Base-by-base conservation (phyloP, 176 grass and related monocot species). In the Luzula sylvatica region DNA sequence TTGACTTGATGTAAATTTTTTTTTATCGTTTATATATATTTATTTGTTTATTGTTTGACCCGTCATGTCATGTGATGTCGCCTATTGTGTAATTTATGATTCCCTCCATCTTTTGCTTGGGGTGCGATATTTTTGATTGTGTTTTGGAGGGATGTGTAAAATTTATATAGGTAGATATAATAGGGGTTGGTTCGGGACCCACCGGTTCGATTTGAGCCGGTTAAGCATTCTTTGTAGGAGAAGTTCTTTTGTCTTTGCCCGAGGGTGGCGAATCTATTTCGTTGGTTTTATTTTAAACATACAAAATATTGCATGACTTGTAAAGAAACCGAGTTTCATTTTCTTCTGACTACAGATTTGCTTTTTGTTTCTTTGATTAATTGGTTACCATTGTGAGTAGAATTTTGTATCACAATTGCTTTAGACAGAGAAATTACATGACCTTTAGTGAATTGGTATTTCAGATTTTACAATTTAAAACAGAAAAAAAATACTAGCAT, bases 211-310 rank as follows among this genome's bases (percentile, higher is more conserved):
- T 65, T 7, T 67, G 72, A 55, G 65, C 65, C 74, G 65, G 83
- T 72, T 65, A 58, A 82, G 49, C 53, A 87, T 82, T 87, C 83
- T 82, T 87, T 87, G 78, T 87, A 78, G 78, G 69, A 13, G 49
- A 78, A 70, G 25, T 67, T 77, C 16, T 64, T 60, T 64, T 43
- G 20, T 46, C 45, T 43, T 61, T 45, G 45, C 38, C 57, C 39
- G 45, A 44, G 57, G 57, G 57, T 46, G 57, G 39, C n/a, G n/a
- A n/a, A n/a, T n/a, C n/a, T n/a, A n/a, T n/a, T n/a, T n/a, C n/a
- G n/a, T n/a, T n/a, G n/a, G n/a, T n/a, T n/a, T n/a, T n/a, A n/a
- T 46, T 43, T 23, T 17, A 11, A 25, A 45, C 57, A 61, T 46
- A 44, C 21, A 61, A 61, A 45, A 8, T n/a, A 18, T 26, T 61